Base-by-base conservation (phyloP, 2,329 filamentous ascomycete species). In the Neobulgaria alba region DNA sequence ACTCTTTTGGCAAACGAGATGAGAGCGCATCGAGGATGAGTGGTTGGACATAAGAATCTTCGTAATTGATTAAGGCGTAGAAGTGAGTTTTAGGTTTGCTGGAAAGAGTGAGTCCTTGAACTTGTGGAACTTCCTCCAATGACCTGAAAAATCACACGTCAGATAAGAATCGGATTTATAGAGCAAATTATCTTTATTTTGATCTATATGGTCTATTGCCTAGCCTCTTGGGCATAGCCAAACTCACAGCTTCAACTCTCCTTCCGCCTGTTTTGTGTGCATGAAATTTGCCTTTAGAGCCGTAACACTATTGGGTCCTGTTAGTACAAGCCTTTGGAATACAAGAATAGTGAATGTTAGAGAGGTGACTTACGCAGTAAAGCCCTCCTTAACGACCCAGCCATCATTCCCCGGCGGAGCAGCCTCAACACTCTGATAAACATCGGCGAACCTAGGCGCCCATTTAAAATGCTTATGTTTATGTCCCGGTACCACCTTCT, bases 231-330 rank as follows among this genome's bases (percentile, higher is more conserved):
- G 61, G 53, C 55, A 58, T 58, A 57, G 49, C 55, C 57, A 54
- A 47, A 87, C 84, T 89, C 76, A 94, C 79, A 94, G 67, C 70
- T 82, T 80, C 60, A 95, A 71, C 69, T 93, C 86, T 56, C 79
- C 72, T 47, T 79, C 68, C 53, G 79, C 69, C 45, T 79, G 71
- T 47, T 75, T 67, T 9, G 75, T 72, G 61, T 90, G 86, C 75
- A 85, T 88, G 62, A 95, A 98, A 63, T 95, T 95, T 31, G 90
- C 89, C 62, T 85, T 85, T 51, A 96, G 63, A 10, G 90, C 86
- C 3, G 92, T 95, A 42, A 98, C 79, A 62, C 88, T 94, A 56
- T 48, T 45, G 23, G 52, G 31, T 29, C 45, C 41, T 32, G 42
- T 43, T 52, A 50, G 38, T 4, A 40, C 39, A 18, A 30, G 18